phyloP scores from a whole-genome alignment of 352 stramenopile species.

The Discostella stelligera region DNA sequence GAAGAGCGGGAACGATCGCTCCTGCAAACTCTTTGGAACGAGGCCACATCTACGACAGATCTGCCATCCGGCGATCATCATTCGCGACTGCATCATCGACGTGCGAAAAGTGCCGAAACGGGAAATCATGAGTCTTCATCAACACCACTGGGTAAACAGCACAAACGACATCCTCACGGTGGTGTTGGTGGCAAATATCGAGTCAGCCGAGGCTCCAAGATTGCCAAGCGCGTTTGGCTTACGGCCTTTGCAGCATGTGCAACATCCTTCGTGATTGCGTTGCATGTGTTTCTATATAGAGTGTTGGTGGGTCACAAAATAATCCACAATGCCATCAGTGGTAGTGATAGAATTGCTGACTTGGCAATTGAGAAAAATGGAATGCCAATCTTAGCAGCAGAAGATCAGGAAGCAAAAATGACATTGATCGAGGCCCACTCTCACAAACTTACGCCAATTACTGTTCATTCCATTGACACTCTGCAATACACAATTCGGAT shows the following conservation, averaged over 20 bases:
- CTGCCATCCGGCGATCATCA: conserved; percentile 12
- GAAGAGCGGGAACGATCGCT: conserved; percentile 3
- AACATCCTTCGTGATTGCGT: conserved; percentile 22
- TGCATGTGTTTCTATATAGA: conserved; percentile 35
- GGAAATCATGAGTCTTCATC: background rate
- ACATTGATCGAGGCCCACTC: conserved; percentile 37
- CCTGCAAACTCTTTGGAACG: conserved; percentile 27
- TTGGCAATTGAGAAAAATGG: conserved; percentile 1
- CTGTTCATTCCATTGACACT: conserved; percentile 34
- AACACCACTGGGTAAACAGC: background rate
- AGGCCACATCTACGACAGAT: conserved; percentile 39
- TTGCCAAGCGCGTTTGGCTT: conserved; percentile 41
- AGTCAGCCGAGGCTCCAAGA: conserved; percentile 6
- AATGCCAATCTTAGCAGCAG: conserved; percentile 10
- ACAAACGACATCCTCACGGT: background rate
- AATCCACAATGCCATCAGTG: conserved; percentile 1
- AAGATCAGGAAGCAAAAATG: conserved; percentile 32
- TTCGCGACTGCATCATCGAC: background rate
- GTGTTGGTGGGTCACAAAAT: conserved; percentile 1
- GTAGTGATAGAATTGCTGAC: background rate
- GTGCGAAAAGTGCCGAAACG: background rate
- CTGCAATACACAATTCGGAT: conserved; percentile 78
- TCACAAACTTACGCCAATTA: conserved; percentile 19
- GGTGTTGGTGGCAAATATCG: background rate
- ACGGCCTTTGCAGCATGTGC: conserved; percentile 24